Base-by-base conservation (phyloP, 768 basidiomycete genomes). In the Pisolithus tinctorius region DNA sequence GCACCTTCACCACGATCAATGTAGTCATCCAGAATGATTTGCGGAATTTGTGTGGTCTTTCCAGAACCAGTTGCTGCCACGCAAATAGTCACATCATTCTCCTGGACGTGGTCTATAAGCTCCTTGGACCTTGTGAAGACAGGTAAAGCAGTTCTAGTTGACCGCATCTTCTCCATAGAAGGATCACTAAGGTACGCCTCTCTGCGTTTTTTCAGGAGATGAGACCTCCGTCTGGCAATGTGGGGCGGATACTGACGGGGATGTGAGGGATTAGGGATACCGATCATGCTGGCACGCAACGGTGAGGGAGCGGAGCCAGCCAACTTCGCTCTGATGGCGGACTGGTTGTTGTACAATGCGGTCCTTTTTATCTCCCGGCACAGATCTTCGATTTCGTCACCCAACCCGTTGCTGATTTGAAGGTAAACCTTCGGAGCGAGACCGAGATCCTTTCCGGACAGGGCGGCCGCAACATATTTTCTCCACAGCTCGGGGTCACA, bases 11-110 rank as follows among this genome's bases (percentile, higher is more conserved):
- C 88, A 14, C 75, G 71, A 16, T 83, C 74, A 52, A 93, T 93
- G 61, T 78, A 84, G 40, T 87, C 79, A 60, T 97, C 93, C 45
- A 97, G 76, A 55, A 96, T 83, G 44, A 96, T 76, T 65, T 96
- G 94, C 5, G 94, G 94, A 25, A 96, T 81, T 66, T 97, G 94
- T 0, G 93, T 96, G 6, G 92, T 95, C 72, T 96, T 96, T 1
- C 93, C 92, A 1, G 90, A 93, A 34, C 92, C 91, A 2, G 93
- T 93, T 6, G 87, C 81, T 44, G 91, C 91, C 84, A 92, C 87
- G 58, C 86, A 83, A 58, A 95, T 83, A 0, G 88, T 88, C 52
- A 96, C 91, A 13, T 93, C 88, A 66, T 95, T 82, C 29, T 79
- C 69, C 17, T 73, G 69, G 57, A 97, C 82, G 54, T 86, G 83